These are phyloP conservation scores for Teunomyces tritomae DNA, from an alignment of 805 yeast genomes.

Conservation along the genomic window DNA sequence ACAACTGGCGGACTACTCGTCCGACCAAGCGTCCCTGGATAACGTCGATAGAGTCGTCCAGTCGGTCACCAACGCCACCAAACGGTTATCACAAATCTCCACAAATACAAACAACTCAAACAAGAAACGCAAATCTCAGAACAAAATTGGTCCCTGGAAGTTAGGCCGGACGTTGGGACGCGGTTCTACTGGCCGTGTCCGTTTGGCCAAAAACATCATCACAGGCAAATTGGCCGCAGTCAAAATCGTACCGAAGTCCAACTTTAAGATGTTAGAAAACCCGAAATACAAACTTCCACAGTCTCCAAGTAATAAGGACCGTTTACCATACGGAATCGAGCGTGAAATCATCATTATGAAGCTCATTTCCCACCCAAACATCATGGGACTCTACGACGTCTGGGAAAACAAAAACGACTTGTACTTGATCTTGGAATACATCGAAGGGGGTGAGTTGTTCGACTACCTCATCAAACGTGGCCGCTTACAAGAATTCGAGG, in stretches of 20 bases:
- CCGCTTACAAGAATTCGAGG: constrained; percentile 83
- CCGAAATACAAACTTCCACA: constrained; percentile 42
- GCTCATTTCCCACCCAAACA: constrained; percentile 72
- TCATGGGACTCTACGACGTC: constrained; percentile 75
- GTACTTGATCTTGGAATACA: constrained; percentile 88
- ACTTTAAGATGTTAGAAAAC: constrained; percentile 50
- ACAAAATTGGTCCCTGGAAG: constrained; percentile 93
- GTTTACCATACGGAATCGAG: constrained; percentile 80
- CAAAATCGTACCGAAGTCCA: constrained; percentile 88
- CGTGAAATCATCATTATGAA: constrained; percentile 86
- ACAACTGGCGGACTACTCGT: constrained; percentile 18
- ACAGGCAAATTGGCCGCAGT: constrained; percentile 94
- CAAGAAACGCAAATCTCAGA: constrained; percentile 45
- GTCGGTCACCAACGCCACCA: constrained; percentile 45
- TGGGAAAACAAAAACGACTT: constrained; percentile 84
- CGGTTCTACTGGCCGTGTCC: constrained; percentile 95
- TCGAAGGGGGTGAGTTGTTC: constrained; percentile 96
- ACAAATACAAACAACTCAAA: constrained; percentile 41
- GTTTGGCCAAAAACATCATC: constrained; percentile 81
- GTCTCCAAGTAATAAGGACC: constrained; percentile 42
- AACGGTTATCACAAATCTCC: constrained; percentile 49
- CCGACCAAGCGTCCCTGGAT: constrained; percentile 12
- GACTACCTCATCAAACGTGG: constrained; percentile 89
- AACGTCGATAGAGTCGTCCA: constrained; percentile 42
- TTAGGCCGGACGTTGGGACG: constrained; percentile 91